Base-by-base conservation (phyloP, 768 basidiomycete genomes). In the Boletus subparvulus region DNA sequence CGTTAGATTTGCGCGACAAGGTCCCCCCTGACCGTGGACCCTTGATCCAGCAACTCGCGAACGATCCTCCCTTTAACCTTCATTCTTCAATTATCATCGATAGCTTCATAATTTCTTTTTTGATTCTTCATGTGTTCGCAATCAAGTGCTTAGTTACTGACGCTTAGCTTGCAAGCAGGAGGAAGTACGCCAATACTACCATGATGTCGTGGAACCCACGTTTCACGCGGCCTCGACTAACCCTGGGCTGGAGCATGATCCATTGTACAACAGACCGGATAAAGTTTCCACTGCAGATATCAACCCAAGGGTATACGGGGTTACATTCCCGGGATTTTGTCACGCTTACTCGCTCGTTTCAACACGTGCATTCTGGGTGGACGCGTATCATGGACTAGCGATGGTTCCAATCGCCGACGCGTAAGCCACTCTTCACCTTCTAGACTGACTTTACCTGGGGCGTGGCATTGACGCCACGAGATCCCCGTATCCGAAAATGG, bases 381-480 rank as follows among this genome's bases (percentile, higher is more conserved):
- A 95, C 70, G 79, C 82, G 8, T 94, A 84, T 66, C 91, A 92
- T 67, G 84, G 84, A 7, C 74, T 94, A 17, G 81, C 88, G 2
- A 88, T 96, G 81, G 89, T 92, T 19, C 92, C 93, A 5, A 81
- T 93, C 60, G 90, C 90, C 33, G 93, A 94, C 73, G 80, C 81
- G 88, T 91, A 67, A 70, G 86, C 80, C 39, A 30, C 17, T 24
- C 46, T 32, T 36, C 32, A 19, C 35, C 51, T 46, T 50, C 33
- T 62, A 6, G 45, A 43, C 47, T 42, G 28, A 50, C 32, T 35
- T 45, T 48, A 51, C 54, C 47, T 30, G 57, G 48, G 44, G 45
- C 44, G 51, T 63, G 49, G 52, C 28, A 47, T 50, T 50, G 32
- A 26, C 58, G 58, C 65, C 65, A 65, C 64, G 50, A 61, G 60